phyloP scores from a whole-genome alignment of 164 flowering plant species.

The Tetracentron sinense region DNA sequence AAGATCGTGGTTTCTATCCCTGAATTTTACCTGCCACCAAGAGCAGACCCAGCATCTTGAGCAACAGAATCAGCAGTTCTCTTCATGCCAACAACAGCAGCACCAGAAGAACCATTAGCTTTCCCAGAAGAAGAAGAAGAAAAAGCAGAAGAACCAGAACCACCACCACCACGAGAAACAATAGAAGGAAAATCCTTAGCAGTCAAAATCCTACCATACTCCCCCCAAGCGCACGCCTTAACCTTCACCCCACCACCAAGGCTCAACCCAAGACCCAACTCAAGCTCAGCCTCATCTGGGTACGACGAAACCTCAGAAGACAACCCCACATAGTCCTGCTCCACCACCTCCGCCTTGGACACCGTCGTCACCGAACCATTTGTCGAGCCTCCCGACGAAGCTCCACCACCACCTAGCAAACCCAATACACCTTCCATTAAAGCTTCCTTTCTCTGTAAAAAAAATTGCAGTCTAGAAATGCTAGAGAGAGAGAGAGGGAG shows the following conservation, averaged over 20 bases:
- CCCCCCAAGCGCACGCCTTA: slow-evolving; percentile 27
- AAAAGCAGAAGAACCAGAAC: slow-evolving; percentile 24
- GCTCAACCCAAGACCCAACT: slow-evolving; percentile 63
- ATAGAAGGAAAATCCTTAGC: slow-evolving; percentile 57
- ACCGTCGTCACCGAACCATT: slow-evolving; percentile 38
- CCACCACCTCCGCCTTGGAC: slow-evolving; percentile 33
- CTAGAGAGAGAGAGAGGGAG: too few relatives aligned
- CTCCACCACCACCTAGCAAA: too few relatives aligned
- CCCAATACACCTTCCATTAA: slow-evolving; percentile 24
- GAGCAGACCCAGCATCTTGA: slow-evolving; percentile 25
- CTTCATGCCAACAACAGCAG: slow-evolving; percentile 46
- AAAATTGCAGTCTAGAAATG: neutral
- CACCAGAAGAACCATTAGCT: slow-evolving; percentile 26
- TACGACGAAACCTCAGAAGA: slow-evolving; percentile 35
- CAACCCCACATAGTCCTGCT: slow-evolving; percentile 26
- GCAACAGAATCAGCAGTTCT: slow-evolving; percentile 59
- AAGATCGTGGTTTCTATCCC: neutral
- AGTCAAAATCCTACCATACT: slow-evolving; percentile 58
- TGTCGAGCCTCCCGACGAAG: slow-evolving; percentile 24
- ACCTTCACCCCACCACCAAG: slow-evolving; percentile 32
- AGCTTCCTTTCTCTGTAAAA: neutral
- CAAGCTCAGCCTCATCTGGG: slow-evolving; percentile 37
- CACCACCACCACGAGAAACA: slow-evolving; percentile 15
- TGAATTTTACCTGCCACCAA: slow-evolving; percentile 41
- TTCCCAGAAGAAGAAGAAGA: slow-evolving; percentile 31